Evolutionary conservation across 1,139 yeast genomes (phyloP).

Genomic region (Pichia sp.): DNA sequence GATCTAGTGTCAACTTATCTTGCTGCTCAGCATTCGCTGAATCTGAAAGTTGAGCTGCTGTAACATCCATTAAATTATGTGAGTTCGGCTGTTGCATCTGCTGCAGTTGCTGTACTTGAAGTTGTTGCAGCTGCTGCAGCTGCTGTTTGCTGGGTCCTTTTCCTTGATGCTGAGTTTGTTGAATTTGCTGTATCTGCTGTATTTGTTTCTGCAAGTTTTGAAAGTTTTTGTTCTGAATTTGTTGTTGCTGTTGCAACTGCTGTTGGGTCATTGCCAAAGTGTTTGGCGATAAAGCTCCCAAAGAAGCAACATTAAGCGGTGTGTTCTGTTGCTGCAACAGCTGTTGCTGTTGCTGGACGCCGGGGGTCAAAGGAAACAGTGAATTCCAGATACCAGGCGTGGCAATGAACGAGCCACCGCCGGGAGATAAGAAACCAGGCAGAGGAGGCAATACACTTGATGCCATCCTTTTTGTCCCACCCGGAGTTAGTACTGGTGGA

Average conservation of each 20-base stretch:
- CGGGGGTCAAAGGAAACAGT: constrained; percentile 38
- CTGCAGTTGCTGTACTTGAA: neutral
- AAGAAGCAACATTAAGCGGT: neutral
- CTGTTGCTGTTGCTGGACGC: constrained; percentile 5
- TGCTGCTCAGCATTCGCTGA: neutral
- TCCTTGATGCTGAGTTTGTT: neutral
- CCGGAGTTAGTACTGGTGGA: constrained; percentile 53
- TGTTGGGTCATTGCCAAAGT: constrained; percentile 10
- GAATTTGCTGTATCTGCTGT: constrained; percentile 7
- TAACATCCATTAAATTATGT: neutral
- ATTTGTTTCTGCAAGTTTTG: constrained; percentile 7
- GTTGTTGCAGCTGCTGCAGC: neutral
- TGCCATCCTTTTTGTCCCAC: constrained; percentile 41
- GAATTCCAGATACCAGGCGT: constrained; percentile 50
- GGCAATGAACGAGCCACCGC: constrained; percentile 39
- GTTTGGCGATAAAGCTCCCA: constrained; percentile 11
- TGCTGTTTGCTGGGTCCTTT: neutral
- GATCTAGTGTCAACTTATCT: neutral
- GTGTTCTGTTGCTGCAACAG: constrained; percentile 4
- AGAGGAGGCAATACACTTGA: constrained; percentile 44
- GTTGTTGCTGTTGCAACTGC: constrained; percentile 20
- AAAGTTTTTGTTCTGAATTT: constrained; percentile 11
- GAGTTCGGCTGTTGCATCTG: too few relatives aligned
- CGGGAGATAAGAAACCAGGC: constrained; percentile 35
- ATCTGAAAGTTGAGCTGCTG: neutral